Evolutionary conservation across 768 basidiomycete genomes (phyloP).

Genomic region (Lactarius akahatsu): DNA sequence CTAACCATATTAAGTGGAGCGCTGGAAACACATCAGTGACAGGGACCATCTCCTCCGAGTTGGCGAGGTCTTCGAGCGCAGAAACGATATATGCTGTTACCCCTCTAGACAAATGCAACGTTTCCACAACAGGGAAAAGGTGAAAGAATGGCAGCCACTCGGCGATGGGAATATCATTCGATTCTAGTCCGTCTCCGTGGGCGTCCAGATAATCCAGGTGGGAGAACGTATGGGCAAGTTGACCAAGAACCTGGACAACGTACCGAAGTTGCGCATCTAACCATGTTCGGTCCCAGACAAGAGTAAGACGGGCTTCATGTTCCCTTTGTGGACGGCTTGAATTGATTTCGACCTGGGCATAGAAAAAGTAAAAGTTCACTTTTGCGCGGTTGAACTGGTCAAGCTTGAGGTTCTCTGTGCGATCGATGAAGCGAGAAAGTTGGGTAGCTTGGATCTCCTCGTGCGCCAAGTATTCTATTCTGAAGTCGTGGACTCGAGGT

Average conservation of each 20-base stretch:
- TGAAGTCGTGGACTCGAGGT: not conserved
- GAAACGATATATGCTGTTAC: not conserved
- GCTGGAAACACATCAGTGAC: too few relatives aligned
- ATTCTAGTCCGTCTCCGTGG: too few relatives aligned
- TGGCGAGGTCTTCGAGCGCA: not conserved
- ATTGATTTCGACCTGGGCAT: not conserved
- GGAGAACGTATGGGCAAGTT: too few relatives aligned
- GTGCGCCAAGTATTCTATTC: too few relatives aligned
- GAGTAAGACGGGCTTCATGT: not conserved
- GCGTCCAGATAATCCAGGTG: too few relatives aligned
- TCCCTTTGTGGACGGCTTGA: not conserved
- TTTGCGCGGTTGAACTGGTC: not conserved
- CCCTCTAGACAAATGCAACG: not conserved
- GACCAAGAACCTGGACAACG: too few relatives aligned
- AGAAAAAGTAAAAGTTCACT: not conserved
- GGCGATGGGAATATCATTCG: too few relatives aligned
- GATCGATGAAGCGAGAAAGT: not conserved
- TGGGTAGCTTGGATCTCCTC: too few relatives aligned
- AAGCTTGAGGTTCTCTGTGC: not conserved
- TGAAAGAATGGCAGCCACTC: not conserved
- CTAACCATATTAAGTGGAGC: too few relatives aligned
- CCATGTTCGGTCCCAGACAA: too few relatives aligned
- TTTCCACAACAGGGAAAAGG: not conserved
- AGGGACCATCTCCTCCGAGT: too few relatives aligned
- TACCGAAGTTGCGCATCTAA: too few relatives aligned